A percentile compares a stretch with the other conserved stretches of the same genome.
phyloP scores from a whole-genome alignment of 371 early-diverging fungal species.

The Rhizopus sp. region DNA sequence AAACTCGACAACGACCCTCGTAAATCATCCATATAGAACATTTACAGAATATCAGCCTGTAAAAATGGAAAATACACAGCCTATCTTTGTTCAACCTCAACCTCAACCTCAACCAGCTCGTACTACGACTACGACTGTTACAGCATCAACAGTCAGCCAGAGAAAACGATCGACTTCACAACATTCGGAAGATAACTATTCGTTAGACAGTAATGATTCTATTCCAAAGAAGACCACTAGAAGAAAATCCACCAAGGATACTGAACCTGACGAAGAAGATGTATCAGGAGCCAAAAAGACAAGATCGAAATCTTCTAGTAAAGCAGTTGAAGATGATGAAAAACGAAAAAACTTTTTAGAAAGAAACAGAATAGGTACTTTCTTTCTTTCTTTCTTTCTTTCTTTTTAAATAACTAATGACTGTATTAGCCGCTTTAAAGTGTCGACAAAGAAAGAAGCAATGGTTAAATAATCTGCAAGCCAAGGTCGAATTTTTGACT shows the following conservation, averaged over 20 bases:
- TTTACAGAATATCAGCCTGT: neutral
- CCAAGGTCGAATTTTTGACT: constrained; percentile 72
- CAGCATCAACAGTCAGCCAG: neutral
- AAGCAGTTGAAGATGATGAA: constrained; percentile 53
- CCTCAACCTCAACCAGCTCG: constrained; percentile 1
- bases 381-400: constrained; percentile 1
- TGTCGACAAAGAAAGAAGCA: constrained; percentile 91
- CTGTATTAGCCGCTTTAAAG: constrained; percentile 74
- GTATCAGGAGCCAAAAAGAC: neutral
- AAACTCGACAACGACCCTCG: constrained; percentile 6
- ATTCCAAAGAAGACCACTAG: constrained; percentile 10
- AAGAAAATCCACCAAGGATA: neutral
- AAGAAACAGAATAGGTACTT: constrained; percentile 77
- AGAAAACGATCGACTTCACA: constrained; percentile 19
- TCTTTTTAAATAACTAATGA: constrained; percentile 10
- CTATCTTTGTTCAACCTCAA: constrained; percentile 3
- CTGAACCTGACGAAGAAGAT: neutral
- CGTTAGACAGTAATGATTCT: constrained; percentile 22
- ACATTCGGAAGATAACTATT: constrained; percentile 16
- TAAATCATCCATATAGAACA: constrained; percentile 6
- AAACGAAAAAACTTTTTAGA: constrained; percentile 82
- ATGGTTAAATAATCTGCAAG: constrained; percentile 78
- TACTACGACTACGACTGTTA: no score
- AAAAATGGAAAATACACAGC: constrained; percentile 8
- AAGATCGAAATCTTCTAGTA: constrained; percentile 20